Base-by-base conservation (phyloP, 148 eudicot species). In the Silene latifolia region DNA sequence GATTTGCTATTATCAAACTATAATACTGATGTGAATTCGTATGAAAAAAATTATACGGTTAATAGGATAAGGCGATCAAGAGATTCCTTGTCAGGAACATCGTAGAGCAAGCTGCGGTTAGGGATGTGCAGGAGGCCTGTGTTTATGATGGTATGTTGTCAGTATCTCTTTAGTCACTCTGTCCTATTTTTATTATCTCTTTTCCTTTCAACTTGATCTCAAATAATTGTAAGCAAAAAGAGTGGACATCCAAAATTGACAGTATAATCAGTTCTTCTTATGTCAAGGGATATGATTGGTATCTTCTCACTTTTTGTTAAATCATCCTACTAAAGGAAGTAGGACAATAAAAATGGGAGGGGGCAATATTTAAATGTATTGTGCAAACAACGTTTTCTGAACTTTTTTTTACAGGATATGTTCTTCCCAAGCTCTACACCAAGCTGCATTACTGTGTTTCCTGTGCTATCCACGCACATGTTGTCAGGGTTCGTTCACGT, bases 61-160 rank as follows among this genome's bases (percentile, higher is more conserved):
- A 2, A 32, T 32, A 84, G 84, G 87, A 84, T 71, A 81, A 84
- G 84, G 84, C 87, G 0, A 81, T 84, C 65, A 84, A 84, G 80
- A 84, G 87, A 10, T 81, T 81, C 59, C 80, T 81, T 79, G 87
- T 84, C 82, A 81, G 87, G 82, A 84, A 84, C 77, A 84, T 84
- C 76, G 87, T 84, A 42, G 86, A 84, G 82, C 87, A 84, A 70
- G 87, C 87, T 75, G 87, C 87, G 1, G 84, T 84, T 19, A 79
- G 87, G 51, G 87, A 84, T 84, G 87, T 84, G 5, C 87, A 81
- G 74, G 87, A 84, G 48, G 82, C 87, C 25, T 84, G 87, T 84
- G 87, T 84, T 1, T 78, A 81, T 76, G 84, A 84, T 57, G 82
- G 87, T 84, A 75, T 44, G 60, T 47, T 27, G 8, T 23, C 35